Evolutionary conservation across 805 yeast species (phyloP), one percentile per base, ranked within the genome.

Genomic region (Suhomyces sp.): DNA sequence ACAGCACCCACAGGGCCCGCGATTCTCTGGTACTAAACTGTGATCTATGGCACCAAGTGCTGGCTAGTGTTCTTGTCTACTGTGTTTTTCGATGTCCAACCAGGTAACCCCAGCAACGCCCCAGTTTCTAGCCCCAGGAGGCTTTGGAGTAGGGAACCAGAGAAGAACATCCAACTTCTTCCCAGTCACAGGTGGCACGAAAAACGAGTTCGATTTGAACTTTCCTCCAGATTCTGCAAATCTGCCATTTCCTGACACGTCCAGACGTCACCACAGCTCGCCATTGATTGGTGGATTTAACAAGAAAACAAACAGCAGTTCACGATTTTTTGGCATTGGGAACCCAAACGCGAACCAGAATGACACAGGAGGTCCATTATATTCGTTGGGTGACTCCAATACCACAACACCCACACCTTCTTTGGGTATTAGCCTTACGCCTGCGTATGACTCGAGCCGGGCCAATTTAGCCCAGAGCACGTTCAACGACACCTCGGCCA

Each of bases 131-230:
- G 36, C 51, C 19, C 15, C 47, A 13, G 46, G 51, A 24, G 6
- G 47, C 44, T 50, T 50, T 44, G 45, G 46, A 9, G 26, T 46
- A 17, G 51, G 46, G 19, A 22, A 35, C 31, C 51, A 47, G 24
- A 29, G 60, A 26, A 49, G 57, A 36, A 56, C 59, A 4, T 58
- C 61, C 47, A 58, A 57, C 50, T 58, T 58, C 57, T 58, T 58
- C 24, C 61, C 61, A 3, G 29, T 45, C 7, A 19, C 35, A 19
- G 50, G 49, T 12, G 47, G 51, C 24, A 26, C 53, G 15, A 24
- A 46, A 27, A 41, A 36, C 29, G 50, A 42, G 0, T 13, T 41
- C 13, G 46, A 48, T 3, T 19, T 48, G 26, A 31, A 23, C 19
- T 13, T n/a, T 17, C 41, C 51, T 35, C 23, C 41, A 15, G 19